Conservation (phyloP, 192 early-diverging fungal genomes). For the Podila verticillata region DNA sequence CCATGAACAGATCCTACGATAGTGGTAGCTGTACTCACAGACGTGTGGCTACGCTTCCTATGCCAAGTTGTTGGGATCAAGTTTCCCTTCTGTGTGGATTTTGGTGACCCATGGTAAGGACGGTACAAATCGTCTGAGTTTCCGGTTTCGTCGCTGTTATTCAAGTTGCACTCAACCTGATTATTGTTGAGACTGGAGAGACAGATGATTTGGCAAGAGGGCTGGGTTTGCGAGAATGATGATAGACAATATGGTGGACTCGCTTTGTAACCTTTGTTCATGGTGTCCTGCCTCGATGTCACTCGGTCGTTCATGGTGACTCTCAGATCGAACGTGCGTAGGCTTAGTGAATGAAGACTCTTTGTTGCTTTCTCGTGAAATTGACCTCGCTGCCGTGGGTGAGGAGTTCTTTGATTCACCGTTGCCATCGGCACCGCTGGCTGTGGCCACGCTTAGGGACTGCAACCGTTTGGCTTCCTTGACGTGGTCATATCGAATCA, state of each 20-base stretch:
- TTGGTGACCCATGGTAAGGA: not conserved
- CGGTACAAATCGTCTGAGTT: too few relatives aligned
- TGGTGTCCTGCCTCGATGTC: too few relatives aligned
- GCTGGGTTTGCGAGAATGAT: too few relatives aligned
- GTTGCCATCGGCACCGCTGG: not conserved
- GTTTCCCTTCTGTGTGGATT: too few relatives aligned
- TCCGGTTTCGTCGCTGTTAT: not conserved
- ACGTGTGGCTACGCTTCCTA: not conserved
- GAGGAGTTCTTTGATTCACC: not conserved
- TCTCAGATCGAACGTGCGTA: too few relatives aligned
- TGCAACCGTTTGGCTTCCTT: conserved; percentile 36
- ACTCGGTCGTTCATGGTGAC: too few relatives aligned
- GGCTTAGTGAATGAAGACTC: not conserved
- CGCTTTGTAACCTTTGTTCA: too few relatives aligned
- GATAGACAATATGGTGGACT: too few relatives aligned
- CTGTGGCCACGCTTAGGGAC: not conserved
- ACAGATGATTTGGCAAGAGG: too few relatives aligned
- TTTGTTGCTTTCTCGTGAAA: not conserved
- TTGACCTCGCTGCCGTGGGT: not conserved
- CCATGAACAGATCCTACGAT: not conserved
- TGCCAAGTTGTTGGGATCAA: not conserved
- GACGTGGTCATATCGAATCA: conserved; percentile 40
- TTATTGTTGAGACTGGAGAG: conserved; percentile 40
- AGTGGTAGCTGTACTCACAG: not conserved
- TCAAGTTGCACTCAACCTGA: conserved; percentile 30